Base-by-base conservation (phyloP, 345 rosid species). In the Salix exigua region DNA sequence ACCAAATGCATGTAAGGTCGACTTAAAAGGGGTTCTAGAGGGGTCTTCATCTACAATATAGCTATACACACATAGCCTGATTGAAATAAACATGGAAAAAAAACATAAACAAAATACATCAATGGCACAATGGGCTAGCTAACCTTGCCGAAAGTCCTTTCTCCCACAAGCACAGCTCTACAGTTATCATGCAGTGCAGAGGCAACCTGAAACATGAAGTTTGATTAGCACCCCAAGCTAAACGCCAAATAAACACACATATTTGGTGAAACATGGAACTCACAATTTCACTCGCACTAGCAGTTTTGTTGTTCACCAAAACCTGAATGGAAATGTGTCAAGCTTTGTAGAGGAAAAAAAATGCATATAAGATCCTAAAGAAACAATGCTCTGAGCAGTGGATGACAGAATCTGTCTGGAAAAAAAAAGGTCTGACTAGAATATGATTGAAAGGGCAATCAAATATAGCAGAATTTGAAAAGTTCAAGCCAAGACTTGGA, bases 161-260 rank as follows among this genome's bases (percentile, higher is more conserved):
- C 97, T 19, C 98, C 98, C 66, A 93, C 99, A 62, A 96, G 99
- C 72, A 93, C 91, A 74, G 97, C 97, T 89, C 86, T 93, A 82
- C 99, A 95, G 82, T 95, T 95, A 86, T 95, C 99, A 83, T 93
- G 97, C 76, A 95, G 97, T 50, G 99, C 97, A 80, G 99, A 93
- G 62, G 97, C 99, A 75, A 93, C 99, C 97, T 95, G 87, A 77
- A 80, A 78, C 11, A 60, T 46, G 51, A 82, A 77, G 26, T 23
- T 51, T 40, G 37, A 67, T 68, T 73, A 51, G 19, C 21, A 77
- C 38, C 28, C 73, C 46, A 71, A 38, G 26, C 23, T 63, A 65
- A 69, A 30, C 60, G 67, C 44, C 19, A 23, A 23, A 70, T 26
- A 79, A 58, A 23, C 38, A 11, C 26, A 64, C 21, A 77, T 4